These are phyloP conservation scores for Pythium sp. DNA, from an alignment of 352 stramenopile genomes.

Conservation along the genomic window DNA sequence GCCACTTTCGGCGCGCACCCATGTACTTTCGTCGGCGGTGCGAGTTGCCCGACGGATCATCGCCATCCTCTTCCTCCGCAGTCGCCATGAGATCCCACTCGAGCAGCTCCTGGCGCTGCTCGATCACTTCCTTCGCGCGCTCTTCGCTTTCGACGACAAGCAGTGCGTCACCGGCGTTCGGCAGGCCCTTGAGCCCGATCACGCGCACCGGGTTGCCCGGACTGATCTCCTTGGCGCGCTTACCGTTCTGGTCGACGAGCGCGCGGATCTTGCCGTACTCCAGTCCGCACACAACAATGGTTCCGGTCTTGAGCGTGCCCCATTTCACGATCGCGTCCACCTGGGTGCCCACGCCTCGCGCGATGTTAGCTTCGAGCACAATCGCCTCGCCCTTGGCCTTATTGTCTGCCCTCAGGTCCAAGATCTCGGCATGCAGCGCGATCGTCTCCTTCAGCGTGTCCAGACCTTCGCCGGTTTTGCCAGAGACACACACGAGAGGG, in stretches of 20 bases:
- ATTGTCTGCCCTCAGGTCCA: conserved; percentile 94
- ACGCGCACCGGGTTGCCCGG: conserved; percentile 91
- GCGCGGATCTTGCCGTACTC: conserved; percentile 93
- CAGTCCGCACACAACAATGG: conserved; percentile 94
- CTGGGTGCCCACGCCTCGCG: conserved; percentile 92
- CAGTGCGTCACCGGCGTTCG: conserved; percentile 75
- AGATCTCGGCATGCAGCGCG: conserved; percentile 94
- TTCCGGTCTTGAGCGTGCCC: conserved; percentile 93
- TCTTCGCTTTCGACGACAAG: conserved; percentile 75
- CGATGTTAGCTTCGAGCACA: conserved; percentile 96
- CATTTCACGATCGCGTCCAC: conserved; percentile 96
- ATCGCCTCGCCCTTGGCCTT: conserved; percentile 89
- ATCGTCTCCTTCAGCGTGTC: conserved; percentile 97
- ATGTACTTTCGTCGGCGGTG: conserved; percentile 50
- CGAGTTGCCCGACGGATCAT: conserved; percentile 18
- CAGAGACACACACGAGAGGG: conserved; percentile 94
- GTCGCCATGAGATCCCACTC: conserved; percentile 74
- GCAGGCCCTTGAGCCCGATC: conserved; percentile 80
- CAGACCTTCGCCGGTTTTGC: conserved; percentile 93
- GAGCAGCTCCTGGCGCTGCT: conserved; percentile 65
- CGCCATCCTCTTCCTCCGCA: conserved; percentile 51
- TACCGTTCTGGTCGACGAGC: conserved; percentile 62
- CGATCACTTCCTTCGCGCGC: conserved; percentile 74
- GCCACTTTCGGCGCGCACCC: conserved; percentile 53
- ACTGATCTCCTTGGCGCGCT: conserved; percentile 86